phyloP scores from a whole-genome alignment of 2,329 filamentous ascomycete species.

The Zasmidium cellare region DNA sequence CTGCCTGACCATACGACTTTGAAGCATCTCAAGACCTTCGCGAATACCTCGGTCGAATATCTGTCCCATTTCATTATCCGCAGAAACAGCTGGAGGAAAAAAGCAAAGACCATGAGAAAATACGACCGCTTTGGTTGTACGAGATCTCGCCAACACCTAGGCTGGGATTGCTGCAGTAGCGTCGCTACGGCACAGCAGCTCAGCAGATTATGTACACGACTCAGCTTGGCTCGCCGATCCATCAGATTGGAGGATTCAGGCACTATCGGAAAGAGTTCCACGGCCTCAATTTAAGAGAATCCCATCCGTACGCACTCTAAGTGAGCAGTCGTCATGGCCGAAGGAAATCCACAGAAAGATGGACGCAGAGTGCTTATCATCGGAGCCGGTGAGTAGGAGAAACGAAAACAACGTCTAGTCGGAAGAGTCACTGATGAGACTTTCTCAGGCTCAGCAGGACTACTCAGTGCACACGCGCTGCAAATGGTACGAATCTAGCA shows the following conservation, averaged over 20 bases:
- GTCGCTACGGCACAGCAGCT: background rate
- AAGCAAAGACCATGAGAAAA: too few species aligned
- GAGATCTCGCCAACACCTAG: too few species aligned
- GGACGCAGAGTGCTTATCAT: slow-evolving; percentile 12
- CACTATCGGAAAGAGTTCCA: too few species aligned
- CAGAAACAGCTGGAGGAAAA: too few species aligned
- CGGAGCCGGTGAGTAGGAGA: slow-evolving; percentile 11
- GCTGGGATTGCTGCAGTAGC: background rate
- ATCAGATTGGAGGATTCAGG: too few species aligned
- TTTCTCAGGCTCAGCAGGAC: slow-evolving; percentile 17
- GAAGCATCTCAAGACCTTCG: too few species aligned
- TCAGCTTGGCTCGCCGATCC: background rate
- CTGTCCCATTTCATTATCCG: too few species aligned
- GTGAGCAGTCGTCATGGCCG: background rate
- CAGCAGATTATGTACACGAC: background rate
- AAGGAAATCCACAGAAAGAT: background rate
- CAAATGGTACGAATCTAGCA: slow-evolving; percentile 14
- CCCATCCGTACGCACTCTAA: background rate
- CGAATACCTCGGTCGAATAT: too few species aligned
- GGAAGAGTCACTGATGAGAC: slow-evolving; percentile 1
- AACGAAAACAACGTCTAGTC: background rate
- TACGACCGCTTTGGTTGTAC: too few species aligned
- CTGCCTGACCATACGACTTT: too few species aligned
- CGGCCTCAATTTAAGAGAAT: background rate
- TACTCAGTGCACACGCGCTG: slow-evolving; percentile 21